Percentiles rank a stretch among this genome's conserved stretches.
phyloP scores from a whole-genome alignment of 768 basidiomycete species.

The Naganishia vishniacii region DNA sequence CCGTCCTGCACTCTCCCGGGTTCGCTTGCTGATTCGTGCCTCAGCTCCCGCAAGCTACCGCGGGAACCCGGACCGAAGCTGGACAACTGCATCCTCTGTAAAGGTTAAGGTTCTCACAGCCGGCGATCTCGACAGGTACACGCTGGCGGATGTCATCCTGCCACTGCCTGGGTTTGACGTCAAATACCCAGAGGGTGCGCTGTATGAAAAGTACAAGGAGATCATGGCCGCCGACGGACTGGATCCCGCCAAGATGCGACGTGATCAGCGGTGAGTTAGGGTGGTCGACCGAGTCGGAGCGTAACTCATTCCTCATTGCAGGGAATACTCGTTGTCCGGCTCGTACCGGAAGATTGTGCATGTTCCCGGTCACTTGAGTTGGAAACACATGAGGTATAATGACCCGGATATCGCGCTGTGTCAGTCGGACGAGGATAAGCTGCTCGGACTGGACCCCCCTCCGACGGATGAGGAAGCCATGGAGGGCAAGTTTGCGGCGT shows the following conservation, averaged over 20 bases:
- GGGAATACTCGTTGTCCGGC: conserved; percentile 86
- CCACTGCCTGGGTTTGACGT: conserved; percentile 95
- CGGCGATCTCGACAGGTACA: conserved; percentile 71
- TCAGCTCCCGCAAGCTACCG: conserved; percentile 22
- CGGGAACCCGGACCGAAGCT: conserved; percentile 32
- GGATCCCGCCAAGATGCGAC: conserved; percentile 72
- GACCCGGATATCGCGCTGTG: conserved; percentile 87
- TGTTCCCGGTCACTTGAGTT: conserved; percentile 71
- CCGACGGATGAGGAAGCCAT: conserved; percentile 38
- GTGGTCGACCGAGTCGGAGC: neutral
- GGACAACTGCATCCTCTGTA: conserved; percentile 46
- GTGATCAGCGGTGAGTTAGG: conserved; percentile 70
- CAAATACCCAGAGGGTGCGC: conserved; percentile 75
- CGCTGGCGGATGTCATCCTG: conserved; percentile 92
- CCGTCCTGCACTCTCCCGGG: neutral
- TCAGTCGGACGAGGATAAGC: conserved; percentile 89
- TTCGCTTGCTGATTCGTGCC: neutral
- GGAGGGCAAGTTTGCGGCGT: conserved; percentile 76
- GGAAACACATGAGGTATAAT: conserved; percentile 79
- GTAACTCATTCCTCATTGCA: conserved; percentile 44
- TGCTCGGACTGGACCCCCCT: conserved; percentile 57
- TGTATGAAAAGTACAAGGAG: conserved; percentile 79
- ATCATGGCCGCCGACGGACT: conserved; percentile 79
- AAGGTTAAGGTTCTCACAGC: conserved; percentile 71
- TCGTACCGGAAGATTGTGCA: conserved; percentile 91